Percentiles rank a stretch among this genome's conserved stretches.
phyloP scores from a whole-genome alignment of 1,139 yeast species.

The Blastobotrys illinoisensis region DNA sequence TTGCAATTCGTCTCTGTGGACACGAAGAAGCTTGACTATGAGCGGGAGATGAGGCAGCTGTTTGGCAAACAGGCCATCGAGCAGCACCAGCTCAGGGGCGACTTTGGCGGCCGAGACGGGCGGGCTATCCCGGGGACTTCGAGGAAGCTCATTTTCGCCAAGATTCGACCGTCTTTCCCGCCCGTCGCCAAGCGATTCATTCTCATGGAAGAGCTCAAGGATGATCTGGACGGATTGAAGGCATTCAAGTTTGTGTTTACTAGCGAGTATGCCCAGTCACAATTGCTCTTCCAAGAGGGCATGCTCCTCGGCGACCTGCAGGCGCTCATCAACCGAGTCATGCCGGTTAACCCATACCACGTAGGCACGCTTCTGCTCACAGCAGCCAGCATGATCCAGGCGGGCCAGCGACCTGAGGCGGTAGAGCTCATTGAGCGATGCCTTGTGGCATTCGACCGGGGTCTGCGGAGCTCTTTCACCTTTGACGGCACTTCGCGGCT shows the following conservation, averaged over 20 bases:
- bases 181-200: conserved; percentile 65
- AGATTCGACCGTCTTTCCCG: conserved; percentile 75
- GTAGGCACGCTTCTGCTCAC: conserved; percentile 75
- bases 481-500: conserved; percentile 54
- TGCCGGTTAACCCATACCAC: conserved; percentile 60
- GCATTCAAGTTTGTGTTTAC: conserved; percentile 38
- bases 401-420: conserved; percentile 53
- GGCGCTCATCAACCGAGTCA: conserved; percentile 40
- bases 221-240: conserved; percentile 35
- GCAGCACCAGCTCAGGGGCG: conserved; percentile 33
- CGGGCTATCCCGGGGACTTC: conserved; percentile 67
- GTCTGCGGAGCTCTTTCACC: conserved; percentile 47
- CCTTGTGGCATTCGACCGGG: conserved; percentile 72
- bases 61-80: conserved; percentile 49
- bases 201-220: conserved; percentile 42
- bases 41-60: conserved; percentile 63
- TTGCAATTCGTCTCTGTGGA: conserved; percentile 25
- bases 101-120: conserved; percentile 81
- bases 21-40: conserved; percentile 65
- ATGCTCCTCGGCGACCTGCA: conserved; percentile 42
- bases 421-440: conserved; percentile 68
- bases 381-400: conserved; percentile 67
- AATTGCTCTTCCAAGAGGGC: conserved; percentile 34
- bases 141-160: conserved; percentile 61
- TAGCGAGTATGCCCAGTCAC: conserved; percentile 24